Percentiles rank a stretch among this genome's conserved stretches.
Evolutionary conservation across 495 filamentous ascomycete species (phyloP).

Genomic region (Cercophora sp.): DNA sequence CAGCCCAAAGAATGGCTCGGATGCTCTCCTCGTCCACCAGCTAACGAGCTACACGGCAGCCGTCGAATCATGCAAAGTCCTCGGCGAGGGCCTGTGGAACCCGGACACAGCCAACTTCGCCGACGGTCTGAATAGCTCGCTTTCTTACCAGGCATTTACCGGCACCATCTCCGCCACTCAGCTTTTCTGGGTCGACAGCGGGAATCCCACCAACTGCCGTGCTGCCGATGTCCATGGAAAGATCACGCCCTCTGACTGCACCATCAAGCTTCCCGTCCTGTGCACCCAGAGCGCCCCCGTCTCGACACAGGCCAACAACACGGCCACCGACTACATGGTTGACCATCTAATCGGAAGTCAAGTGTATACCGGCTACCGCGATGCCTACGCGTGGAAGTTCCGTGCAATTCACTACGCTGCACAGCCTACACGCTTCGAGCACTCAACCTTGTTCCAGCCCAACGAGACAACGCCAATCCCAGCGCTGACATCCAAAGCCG

Average conservation of each 20-base stretch:
- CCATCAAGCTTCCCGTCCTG: slow-evolving; percentile 22
- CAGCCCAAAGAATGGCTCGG: slow-evolving; percentile 13
- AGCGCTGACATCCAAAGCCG: slow-evolving; percentile 19
- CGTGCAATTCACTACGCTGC: slow-evolving; percentile 39
- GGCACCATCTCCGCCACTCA: slow-evolving; percentile 20
- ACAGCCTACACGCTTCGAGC: slow-evolving; percentile 32
- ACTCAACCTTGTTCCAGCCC: slow-evolving; percentile 13
- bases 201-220: slow-evolving; percentile 14
- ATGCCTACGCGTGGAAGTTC: slow-evolving; percentile 36
- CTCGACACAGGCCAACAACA: slow-evolving; percentile 26
- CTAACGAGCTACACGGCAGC: slow-evolving; percentile 16
- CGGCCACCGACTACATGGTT: slow-evolving; percentile 25
- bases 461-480: slow-evolving; percentile 15
- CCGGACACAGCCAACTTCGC: slow-evolving; percentile 25
- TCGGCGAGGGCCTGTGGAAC: slow-evolving; percentile 28
- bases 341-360: slow-evolving; percentile 23
- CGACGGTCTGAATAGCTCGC: slow-evolving; percentile 23
- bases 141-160: slow-evolving; percentile 27
- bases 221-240: slow-evolving; percentile 27
- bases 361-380: slow-evolving; percentile 33
- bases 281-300: slow-evolving; percentile 35
- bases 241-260: slow-evolving; percentile 14
- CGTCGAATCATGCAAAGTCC: slow-evolving; percentile 13
- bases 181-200: slow-evolving; percentile 34
- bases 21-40: slow-evolving; percentile 26